Percentiles rank a stretch among this genome's conserved stretches.
Conservation (phyloP, 148 eudicot species). For the Cornus controversa region DNA sequence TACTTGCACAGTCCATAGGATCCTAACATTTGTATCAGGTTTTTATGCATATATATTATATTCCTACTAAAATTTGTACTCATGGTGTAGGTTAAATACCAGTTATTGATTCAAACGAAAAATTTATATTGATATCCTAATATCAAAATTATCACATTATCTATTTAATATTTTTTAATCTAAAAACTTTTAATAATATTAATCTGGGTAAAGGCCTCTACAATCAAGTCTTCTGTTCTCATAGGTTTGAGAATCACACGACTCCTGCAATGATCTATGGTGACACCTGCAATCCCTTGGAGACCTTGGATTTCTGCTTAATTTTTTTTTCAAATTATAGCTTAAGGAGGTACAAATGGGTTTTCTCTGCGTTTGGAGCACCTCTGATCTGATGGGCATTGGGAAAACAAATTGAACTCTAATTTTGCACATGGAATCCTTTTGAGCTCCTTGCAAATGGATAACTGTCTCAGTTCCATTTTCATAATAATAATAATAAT, state of each 20-base stretch:
- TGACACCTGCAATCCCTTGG: neutral
- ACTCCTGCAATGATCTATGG: neutral
- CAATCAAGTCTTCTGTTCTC: too few species aligned
- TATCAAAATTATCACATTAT: too few species aligned
- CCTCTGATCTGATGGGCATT: neutral
- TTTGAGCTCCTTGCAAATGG: slow-evolving; percentile 3
- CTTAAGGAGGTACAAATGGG: neutral
- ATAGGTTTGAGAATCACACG: neutral
- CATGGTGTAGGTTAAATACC: too few species aligned
- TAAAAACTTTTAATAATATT: too few species aligned
- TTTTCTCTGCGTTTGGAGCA: neutral
- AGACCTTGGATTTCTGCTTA: neutral
- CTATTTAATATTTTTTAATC: too few species aligned
- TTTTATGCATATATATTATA: too few species aligned
- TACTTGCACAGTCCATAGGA: too few species aligned
- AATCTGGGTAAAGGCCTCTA: too few species aligned
- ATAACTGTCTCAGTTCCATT: neutral
- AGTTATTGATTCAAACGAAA: too few species aligned
- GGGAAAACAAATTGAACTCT: neutral
- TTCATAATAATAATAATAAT: neutral
- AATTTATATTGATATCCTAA: too few species aligned
- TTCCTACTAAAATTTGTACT: too few species aligned
- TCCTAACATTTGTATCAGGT: too few species aligned
- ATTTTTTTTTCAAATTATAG: neutral
- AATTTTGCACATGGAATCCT: neutral